These are phyloP conservation scores for Xanthoconium stramineum DNA, from an alignment of 768 basidiomycete genomes.

Conservation along the genomic window DNA sequence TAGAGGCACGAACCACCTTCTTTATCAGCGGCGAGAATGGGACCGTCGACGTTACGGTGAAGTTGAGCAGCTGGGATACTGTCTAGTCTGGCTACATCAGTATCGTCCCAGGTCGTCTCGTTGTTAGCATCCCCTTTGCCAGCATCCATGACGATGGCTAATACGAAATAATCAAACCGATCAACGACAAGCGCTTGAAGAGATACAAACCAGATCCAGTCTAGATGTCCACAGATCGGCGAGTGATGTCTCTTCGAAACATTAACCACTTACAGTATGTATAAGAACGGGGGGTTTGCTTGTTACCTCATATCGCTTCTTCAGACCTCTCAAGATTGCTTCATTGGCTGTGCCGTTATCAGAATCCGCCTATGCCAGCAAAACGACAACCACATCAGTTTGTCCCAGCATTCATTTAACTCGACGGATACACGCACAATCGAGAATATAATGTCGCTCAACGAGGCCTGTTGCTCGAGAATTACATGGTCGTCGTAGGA, in stretches of 20 bases:
- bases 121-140: constrained; percentile 39
- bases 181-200: background rate
- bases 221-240: constrained; percentile 24
- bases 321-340: constrained; percentile 52
- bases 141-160: constrained; percentile 44
- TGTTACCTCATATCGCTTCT: constrained; percentile 40
- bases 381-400: background rate
- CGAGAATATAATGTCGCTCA: constrained; percentile 44
- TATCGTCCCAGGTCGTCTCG: constrained; percentile 47
- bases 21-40: constrained; percentile 45
- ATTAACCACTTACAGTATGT: constrained; percentile 49
- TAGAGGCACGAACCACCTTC: constrained; percentile 33
- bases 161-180: background rate
- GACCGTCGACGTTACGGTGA: constrained; percentile 52
- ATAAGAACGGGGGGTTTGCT: constrained; percentile 49
- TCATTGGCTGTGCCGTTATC: constrained; percentile 45
- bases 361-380: constrained; percentile 36
- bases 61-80: constrained; percentile 40
- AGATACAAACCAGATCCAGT: constrained; percentile 46
- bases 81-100: constrained; percentile 44
- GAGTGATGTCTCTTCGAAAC: background rate
- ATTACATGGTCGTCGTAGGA: constrained; percentile 42
- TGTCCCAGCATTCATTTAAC: too few relatives aligned
- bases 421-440: constrained; percentile 25
- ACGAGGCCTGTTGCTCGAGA: constrained; percentile 42